These are phyloP conservation scores for Tympanopsis confertula DNA, from an alignment of 2,329 filamentous ascomycete species.

Conservation along the genomic window DNA sequence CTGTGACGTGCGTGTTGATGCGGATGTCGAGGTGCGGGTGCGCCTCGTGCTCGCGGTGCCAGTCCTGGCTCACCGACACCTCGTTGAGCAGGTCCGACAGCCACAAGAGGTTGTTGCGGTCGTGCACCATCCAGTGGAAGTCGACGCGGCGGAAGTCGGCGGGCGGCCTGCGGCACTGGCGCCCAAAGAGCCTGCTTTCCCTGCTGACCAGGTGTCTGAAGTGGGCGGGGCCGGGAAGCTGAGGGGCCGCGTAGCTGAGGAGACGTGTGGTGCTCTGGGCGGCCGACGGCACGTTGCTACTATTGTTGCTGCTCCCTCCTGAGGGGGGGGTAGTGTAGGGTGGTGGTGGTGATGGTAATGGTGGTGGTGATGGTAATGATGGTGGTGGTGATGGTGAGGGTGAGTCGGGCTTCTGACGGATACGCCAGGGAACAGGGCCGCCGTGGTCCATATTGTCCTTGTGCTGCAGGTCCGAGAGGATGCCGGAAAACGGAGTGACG, in stretches of 20 bases:
- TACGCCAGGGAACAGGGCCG: background rate
- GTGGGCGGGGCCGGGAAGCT: too few species aligned
- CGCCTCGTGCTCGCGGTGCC: conserved; percentile 21
- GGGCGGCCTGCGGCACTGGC: conserved; percentile 13
- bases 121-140: conserved; percentile 49
- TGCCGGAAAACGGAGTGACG: conserved; percentile 44
- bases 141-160: conserved; percentile 36
- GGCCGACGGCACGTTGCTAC: too few species aligned
- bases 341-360: too few species aligned
- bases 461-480: conserved; percentile 39
- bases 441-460: background rate
- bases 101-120: conserved; percentile 43
- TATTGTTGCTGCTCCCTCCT: too few species aligned
- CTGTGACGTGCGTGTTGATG: conserved; percentile 43
- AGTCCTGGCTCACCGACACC: conserved; percentile 24
- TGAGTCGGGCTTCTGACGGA: background rate
- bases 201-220: conserved; percentile 3
- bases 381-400: too few species aligned
- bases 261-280: too few species aligned
- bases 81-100: conserved; percentile 42
- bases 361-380: too few species aligned
- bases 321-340: too few species aligned
- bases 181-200: background rate
- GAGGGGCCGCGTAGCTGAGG: too few species aligned
- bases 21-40: conserved; percentile 34